These are phyloP conservation scores for Dactylellina parvicollis DNA, from an alignment of 2,329 filamentous ascomycete species.

Conservation along the genomic window DNA sequence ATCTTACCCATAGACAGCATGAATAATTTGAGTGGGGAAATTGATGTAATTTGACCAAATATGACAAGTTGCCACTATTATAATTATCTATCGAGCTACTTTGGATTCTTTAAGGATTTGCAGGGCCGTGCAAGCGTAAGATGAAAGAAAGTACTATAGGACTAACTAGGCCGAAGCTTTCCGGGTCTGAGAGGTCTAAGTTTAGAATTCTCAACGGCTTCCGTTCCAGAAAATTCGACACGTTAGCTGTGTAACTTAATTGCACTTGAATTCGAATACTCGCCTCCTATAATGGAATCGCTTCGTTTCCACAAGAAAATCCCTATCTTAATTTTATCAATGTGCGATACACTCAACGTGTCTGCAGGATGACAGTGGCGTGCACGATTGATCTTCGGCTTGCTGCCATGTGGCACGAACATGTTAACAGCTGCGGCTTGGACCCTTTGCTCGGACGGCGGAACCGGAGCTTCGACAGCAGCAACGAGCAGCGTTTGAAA, in stretches of 20 bases:
- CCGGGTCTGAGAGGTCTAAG: constrained; percentile 33
- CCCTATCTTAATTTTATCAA: constrained; percentile 31
- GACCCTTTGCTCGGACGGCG: constrained; percentile 39
- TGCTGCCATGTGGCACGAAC: constrained; percentile 28
- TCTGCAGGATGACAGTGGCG: constrained; percentile 34
- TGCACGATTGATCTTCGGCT: constrained; percentile 14
- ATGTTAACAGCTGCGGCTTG: constrained; percentile 30
- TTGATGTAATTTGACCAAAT: neutral
- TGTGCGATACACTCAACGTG: neutral
- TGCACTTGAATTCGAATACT: neutral
- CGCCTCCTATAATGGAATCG: neutral
- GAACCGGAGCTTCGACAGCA: neutral
- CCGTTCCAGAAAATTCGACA: constrained; percentile 41
- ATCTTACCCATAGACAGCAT: constrained; percentile 17
- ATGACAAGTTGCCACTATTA: neutral
- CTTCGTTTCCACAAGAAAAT: neutral
- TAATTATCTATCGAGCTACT: neutral
- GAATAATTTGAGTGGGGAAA: neutral
- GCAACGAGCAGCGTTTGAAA: neutral
- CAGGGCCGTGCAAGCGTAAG: constrained; percentile 24
- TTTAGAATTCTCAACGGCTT: constrained; percentile 38
- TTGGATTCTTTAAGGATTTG: neutral
- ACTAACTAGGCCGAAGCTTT: constrained; percentile 27
- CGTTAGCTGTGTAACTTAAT: neutral
- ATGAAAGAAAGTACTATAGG: too few relatives aligned